Conservation (phyloP, 768 basidiomycete species). For the Phylloporus arenicola region DNA sequence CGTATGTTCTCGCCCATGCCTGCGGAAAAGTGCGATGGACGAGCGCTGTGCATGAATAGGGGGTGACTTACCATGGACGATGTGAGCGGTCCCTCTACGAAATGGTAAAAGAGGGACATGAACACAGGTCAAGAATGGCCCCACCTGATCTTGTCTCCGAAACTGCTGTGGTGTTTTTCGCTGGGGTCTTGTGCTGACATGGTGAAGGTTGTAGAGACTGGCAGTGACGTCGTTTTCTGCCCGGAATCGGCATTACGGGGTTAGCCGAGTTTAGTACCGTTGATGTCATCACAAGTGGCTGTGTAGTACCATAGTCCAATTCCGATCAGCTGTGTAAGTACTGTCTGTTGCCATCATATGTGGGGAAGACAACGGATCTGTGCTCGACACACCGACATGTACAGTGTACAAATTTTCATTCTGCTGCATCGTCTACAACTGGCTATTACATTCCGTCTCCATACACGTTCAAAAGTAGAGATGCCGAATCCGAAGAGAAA, state of each 20-base stretch:
- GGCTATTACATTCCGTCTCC: conserved; percentile 15
- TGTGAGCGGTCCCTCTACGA: conserved; percentile 31
- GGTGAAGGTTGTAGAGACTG: not conserved
- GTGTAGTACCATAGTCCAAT: not conserved
- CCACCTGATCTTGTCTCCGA: conserved; percentile 16
- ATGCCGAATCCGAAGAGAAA: not conserved
- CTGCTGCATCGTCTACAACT: conserved; percentile 12
- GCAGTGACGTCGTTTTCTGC: conserved; percentile 18
- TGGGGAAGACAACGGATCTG: conserved; percentile 2
- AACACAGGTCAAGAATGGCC: not conserved
- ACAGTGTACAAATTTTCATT: conserved; percentile 8
- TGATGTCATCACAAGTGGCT: conserved; percentile 14
- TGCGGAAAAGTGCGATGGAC: conserved; percentile 9
- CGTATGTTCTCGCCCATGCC: conserved; percentile 43
- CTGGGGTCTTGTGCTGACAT: conserved; percentile 3
- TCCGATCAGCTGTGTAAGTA: too few species aligned
- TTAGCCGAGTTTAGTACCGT: conserved; percentile 1
- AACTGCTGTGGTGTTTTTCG: conserved; percentile 1
- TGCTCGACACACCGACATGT: not conserved
- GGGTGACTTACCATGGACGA: conserved; percentile 31
- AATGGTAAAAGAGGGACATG: not conserved
- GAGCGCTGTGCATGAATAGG: not conserved
- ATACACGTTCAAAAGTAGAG: not conserved
- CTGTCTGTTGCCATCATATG: not conserved
- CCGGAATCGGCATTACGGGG: too few species aligned